Percentiles rank a stretch among this genome's conserved stretches.
Conservation (phyloP, 108 stramenopile genomes). For the Discostella stelligeroides region DNA sequence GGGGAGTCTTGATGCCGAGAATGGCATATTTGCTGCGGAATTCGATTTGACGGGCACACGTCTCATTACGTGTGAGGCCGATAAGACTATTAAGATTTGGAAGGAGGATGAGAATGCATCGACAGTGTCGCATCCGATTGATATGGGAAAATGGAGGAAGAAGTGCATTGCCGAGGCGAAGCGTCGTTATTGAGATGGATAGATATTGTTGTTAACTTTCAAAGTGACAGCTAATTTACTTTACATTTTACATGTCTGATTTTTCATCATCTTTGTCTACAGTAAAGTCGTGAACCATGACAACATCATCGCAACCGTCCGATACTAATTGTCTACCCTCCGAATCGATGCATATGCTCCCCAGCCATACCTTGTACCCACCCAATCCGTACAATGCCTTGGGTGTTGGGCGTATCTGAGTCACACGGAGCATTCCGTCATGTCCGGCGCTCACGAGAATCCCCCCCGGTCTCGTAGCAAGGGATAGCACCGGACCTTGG, state of each 20-base stretch:
- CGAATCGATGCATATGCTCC: constrained; percentile 39
- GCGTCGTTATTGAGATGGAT: not conserved
- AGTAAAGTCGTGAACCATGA: constrained; percentile 55
- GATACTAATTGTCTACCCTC: constrained; percentile 43
- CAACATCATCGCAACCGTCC: constrained; percentile 49
- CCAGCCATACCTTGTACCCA: constrained; percentile 53
- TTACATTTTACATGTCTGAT: too few relatives aligned
- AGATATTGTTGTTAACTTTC: too few relatives aligned
- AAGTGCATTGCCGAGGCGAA: constrained; percentile 88
- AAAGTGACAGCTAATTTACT: too few relatives aligned
- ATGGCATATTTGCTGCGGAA: constrained; percentile 89
- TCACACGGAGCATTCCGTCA: constrained; percentile 69
- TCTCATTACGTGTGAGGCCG: constrained; percentile 97
- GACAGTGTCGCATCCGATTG: constrained; percentile 93
- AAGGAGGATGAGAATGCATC: constrained; percentile 93
- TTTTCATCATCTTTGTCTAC: constrained; percentile 6
- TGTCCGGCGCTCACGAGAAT: constrained; percentile 63
- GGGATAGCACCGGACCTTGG: constrained; percentile 48
- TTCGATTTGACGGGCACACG: constrained; percentile 98
- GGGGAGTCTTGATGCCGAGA: constrained; percentile 97
- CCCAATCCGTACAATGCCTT: constrained; percentile 37
- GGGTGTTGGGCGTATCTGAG: constrained; percentile 17
- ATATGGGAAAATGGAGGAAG: constrained; percentile 94
- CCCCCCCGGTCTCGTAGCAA: constrained; percentile 59
- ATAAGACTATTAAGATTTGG: constrained; percentile 99